Evolutionary conservation across 208 protist species (phyloP).

Genomic region (Tritrichomonas musculus): DNA sequence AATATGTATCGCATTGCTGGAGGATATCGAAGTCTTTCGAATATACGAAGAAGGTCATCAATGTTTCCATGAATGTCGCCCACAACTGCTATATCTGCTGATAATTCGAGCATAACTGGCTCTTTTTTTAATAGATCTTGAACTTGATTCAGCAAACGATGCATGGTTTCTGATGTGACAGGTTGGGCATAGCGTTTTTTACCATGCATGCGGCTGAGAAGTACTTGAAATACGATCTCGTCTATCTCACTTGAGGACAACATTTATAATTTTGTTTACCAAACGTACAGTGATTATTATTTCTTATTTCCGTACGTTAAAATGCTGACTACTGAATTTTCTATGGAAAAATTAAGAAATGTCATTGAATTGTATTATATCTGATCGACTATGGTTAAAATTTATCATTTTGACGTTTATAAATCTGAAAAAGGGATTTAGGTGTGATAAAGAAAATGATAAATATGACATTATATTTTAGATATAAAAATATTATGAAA

Average conservation of each 20-base stretch:
- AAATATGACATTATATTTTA: no score
- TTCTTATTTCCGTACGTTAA: no score
- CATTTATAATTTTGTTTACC: no score
- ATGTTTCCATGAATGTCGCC: slow-evolving; percentile 20
- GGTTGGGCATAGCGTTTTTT: not conserved
- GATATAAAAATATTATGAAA: no score
- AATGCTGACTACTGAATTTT: no score
- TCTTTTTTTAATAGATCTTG: not conserved
- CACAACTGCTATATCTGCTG: not conserved
- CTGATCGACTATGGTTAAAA: no score
- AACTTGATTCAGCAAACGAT: not conserved
- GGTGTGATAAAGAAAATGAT: no score
- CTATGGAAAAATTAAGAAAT: no score
- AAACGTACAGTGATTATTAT: no score
- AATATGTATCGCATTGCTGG: not conserved
- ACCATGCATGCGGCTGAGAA: not conserved
- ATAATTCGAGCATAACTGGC: not conserved
- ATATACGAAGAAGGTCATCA: slow-evolving; percentile 6
- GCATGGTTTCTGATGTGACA: not conserved
- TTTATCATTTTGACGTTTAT: no score
- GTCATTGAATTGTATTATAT: no score
- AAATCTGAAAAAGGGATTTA: no score
- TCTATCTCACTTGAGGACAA: not conserved
- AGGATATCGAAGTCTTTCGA: not conserved
- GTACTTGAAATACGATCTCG: not conserved